phyloP scores from a whole-genome alignment of 176 grass and related monocot genomes.

The Calamus simplicifolius region DNA sequence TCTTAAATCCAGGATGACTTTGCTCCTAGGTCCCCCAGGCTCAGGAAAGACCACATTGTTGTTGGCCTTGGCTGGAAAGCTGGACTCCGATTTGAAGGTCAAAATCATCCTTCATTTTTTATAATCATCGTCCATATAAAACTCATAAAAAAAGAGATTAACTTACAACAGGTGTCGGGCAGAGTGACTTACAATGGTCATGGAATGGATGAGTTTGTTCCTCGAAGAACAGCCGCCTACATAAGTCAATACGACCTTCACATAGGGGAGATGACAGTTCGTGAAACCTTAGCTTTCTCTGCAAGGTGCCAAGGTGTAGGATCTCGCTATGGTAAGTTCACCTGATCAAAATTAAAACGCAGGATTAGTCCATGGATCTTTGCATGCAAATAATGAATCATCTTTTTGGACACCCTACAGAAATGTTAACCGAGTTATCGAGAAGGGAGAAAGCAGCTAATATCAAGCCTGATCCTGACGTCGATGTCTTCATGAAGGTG shows the following conservation, averaged over 20 bases:
- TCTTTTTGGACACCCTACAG: conserved; percentile 15
- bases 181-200: conserved; percentile 67
- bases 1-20: conserved; percentile 39
- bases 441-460: conserved; percentile 55
- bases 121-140: too few species aligned
- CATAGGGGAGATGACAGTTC: conserved; percentile 72
- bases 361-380: too few species aligned
- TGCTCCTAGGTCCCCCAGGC: conserved; percentile 47
- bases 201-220: conserved; percentile 61
- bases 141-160: too few species aligned
- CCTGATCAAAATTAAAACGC: too few species aligned
- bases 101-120: not conserved
- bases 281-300: conserved; percentile 67
- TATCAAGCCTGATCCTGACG: conserved; percentile 49
- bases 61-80: conserved; percentile 52
- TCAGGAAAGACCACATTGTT: conserved; percentile 55
- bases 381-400: not conserved
- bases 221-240: conserved; percentile 60
- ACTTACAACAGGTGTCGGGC: conserved; percentile 31
- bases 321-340: conserved; percentile 50
- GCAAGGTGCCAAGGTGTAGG: conserved; percentile 61
- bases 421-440: conserved; percentile 55
- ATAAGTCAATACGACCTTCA: conserved; percentile 72
- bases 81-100: conserved; percentile 47
- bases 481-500: conserved; percentile 68